Evolutionary conservation across 2,329 filamentous ascomycete species (phyloP).

Genomic region (Aureobasidium sp.): DNA sequence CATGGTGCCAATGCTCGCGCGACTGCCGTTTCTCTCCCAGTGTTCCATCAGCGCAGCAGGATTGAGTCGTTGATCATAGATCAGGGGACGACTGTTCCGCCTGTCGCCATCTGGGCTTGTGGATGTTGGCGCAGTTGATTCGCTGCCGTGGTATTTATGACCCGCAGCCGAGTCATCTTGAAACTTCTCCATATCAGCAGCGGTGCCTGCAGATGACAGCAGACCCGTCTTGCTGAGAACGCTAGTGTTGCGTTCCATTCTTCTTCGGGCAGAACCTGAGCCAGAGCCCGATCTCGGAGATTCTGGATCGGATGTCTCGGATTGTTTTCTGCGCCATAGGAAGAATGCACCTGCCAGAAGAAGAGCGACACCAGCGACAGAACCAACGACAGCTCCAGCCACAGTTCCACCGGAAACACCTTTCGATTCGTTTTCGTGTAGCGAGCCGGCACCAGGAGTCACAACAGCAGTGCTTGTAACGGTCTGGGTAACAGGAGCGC

Average conservation of each 20-base stretch:
- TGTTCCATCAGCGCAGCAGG: constrained; percentile 41
- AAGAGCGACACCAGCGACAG: constrained; percentile 32
- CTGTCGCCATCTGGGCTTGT: constrained; percentile 25
- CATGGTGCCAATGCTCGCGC: constrained; percentile 40
- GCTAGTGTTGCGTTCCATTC: constrained; percentile 36
- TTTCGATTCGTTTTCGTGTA: constrained; percentile 18
- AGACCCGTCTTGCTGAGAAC: constrained; percentile 44
- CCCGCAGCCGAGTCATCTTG: constrained; percentile 21
- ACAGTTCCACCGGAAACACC: constrained; percentile 37
- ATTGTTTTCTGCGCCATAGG: constrained; percentile 32
- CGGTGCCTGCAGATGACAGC: constrained; percentile 25
- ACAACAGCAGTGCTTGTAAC: constrained; percentile 34
- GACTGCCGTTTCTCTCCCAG: constrained; percentile 38
- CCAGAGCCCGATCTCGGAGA: constrained; percentile 1
- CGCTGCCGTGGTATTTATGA: constrained; percentile 24
- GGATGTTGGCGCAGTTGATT: constrained; percentile 21
- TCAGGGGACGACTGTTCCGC: constrained; percentile 37
- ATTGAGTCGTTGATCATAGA: constrained; percentile 45
- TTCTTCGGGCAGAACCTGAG: constrained; percentile 9
- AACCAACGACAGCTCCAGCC: constrained; percentile 41
- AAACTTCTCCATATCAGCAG: constrained; percentile 25
- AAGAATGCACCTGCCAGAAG: constrained; percentile 34
- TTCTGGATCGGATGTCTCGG: constrained; percentile 18
- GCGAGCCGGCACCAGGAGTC: constrained; percentile 21
- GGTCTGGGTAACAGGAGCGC: constrained; percentile 38